A percentile compares a stretch with the other conserved stretches of the same genome.
Conservation (phyloP, 2,329 filamentous ascomycete species). For the Talaromyces sp. region DNA sequence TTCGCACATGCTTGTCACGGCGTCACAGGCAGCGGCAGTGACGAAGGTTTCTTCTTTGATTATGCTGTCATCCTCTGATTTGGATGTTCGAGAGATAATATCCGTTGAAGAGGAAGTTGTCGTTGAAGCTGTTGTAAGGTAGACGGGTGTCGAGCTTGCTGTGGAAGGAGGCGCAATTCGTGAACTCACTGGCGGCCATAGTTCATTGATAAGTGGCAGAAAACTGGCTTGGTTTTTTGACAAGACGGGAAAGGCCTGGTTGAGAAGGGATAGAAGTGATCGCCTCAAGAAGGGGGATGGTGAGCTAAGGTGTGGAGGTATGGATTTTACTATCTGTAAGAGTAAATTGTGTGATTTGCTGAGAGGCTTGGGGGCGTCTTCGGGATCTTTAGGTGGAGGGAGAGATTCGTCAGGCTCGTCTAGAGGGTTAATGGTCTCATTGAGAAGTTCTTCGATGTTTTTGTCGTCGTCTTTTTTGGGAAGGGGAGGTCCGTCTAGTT, state of each 20-base stretch:
- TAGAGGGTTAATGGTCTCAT: slow-evolving; percentile 1
- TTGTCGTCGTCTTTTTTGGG: slow-evolving; percentile 24
- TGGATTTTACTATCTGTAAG: slow-evolving; percentile 74
- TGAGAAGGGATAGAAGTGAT: slow-evolving; percentile 72
- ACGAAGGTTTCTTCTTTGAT: slow-evolving; percentile 50
- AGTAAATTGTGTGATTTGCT: slow-evolving; percentile 79
- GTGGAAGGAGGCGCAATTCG: slow-evolving; percentile 37
- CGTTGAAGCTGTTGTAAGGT: slow-evolving; percentile 21
- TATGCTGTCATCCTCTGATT: slow-evolving; percentile 21
- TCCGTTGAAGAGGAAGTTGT: slow-evolving; percentile 15
- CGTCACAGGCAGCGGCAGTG: slow-evolving; percentile 64
- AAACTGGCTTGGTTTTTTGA: slow-evolving; percentile 76
- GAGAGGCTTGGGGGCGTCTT: slow-evolving; percentile 57
- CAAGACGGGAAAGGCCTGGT: slow-evolving; percentile 68
- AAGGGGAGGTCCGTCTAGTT: slow-evolving; percentile 26
- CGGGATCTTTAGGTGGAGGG: slow-evolving; percentile 45
- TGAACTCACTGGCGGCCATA: slow-evolving; percentile 74
- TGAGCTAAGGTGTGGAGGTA: slow-evolving; percentile 86
- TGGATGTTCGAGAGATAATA: slow-evolving; percentile 59
- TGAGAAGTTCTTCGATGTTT: slow-evolving; percentile 23
- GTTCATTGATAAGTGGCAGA: slow-evolving; percentile 79
- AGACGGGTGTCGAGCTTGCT: slow-evolving; percentile 45
- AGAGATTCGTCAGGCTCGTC: slow-evolving; percentile 33
- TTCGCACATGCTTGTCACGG: slow-evolving; percentile 65
- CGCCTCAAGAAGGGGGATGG: slow-evolving; percentile 74